Evolutionary conservation across 768 basidiomycete genomes (phyloP), one percentile per base, ranked within the genome.

Genomic region (Amanita pallidorosea): DNA sequence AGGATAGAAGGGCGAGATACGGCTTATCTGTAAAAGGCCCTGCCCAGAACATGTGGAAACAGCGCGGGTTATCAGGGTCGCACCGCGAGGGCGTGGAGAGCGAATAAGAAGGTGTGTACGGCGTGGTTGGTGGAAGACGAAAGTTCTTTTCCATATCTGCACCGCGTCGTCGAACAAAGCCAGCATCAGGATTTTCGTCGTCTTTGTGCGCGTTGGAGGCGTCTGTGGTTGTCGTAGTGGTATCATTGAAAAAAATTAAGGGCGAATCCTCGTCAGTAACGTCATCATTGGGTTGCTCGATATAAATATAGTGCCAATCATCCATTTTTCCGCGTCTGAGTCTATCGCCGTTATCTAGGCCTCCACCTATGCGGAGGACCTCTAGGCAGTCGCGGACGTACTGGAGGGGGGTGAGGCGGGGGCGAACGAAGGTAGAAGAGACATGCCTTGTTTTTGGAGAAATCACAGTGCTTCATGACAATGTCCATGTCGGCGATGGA

Each of bases 21-120:
- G 94, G 92, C 67, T 95, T 96, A 70, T 97, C 93, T 17, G 91
- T 93, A 70, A 97, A 95, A 1, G 91, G 83, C 0, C 93, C 92
- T 1, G 91, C 90, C 92, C 93, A 96, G 73, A 94, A 96, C 83
- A 95, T 77, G 67, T 96, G 93, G 73, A 88, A n/a, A 95, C 4
- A 94, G 63, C 87, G 77, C 2, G 88, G 89, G 61, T 87, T 84
- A 49, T 87, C 81, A 0, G 71, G 62, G 47, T 88, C 83, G 68
- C 94, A 96, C 1, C 80, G 72, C 2, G 57, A 38, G 53, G 67
- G 52, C 12, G 49, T 37, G 34, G n/a, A 8, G 34, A 72, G 68
- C 51, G 64, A 70, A 55, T 61, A 71, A 58, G 63, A 68, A 55
- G 59, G 77, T 54, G 55, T 63, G 54, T 76, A 71, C 40, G 71